Conservation (phyloP, 2,329 filamentous ascomycete species). For the Botrytis porri region DNA sequence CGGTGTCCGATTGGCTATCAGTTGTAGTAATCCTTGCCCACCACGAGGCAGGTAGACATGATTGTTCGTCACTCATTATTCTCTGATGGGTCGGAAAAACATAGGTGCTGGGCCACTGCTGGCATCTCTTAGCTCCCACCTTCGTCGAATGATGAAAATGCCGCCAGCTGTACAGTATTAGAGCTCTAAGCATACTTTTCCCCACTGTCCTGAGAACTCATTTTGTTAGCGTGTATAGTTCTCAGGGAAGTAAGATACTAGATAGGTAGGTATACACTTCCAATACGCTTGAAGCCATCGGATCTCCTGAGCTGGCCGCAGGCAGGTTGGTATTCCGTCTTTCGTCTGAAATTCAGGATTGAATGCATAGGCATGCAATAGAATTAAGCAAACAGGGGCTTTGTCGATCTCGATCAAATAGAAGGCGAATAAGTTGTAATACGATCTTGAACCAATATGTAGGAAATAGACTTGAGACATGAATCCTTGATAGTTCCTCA, state of each 20-base stretch:
- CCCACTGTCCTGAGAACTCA: neutral
- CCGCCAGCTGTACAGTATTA: constrained; percentile 5
- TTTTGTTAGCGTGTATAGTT: neutral
- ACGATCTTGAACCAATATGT: constrained; percentile 7
- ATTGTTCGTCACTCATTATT: constrained; percentile 11
- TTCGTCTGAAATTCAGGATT: neutral
- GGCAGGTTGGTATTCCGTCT: neutral
- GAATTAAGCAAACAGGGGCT: constrained; percentile 8
- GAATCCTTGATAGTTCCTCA: constrained; percentile 9
- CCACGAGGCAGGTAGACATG: constrained; percentile 15
- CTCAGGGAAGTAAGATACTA: neutral
- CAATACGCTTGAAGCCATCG: neutral
- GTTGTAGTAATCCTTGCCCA: constrained; percentile 8
- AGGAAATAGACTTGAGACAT: constrained; percentile 11
- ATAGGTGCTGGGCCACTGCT: neutral
- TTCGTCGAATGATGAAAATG: neutral
- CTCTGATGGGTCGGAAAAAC: neutral
- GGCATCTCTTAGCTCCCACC: neutral
- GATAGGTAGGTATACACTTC: neutral
- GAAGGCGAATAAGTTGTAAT: neutral
- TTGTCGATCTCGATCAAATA: constrained; percentile 10
- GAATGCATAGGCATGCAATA: neutral
- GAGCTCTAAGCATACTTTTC: neutral
- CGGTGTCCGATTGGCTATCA: neutral
- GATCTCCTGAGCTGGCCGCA: neutral